Evolutionary conservation across 805 yeast species (phyloP).

Genomic region (Teunomyces pallodes): DNA sequence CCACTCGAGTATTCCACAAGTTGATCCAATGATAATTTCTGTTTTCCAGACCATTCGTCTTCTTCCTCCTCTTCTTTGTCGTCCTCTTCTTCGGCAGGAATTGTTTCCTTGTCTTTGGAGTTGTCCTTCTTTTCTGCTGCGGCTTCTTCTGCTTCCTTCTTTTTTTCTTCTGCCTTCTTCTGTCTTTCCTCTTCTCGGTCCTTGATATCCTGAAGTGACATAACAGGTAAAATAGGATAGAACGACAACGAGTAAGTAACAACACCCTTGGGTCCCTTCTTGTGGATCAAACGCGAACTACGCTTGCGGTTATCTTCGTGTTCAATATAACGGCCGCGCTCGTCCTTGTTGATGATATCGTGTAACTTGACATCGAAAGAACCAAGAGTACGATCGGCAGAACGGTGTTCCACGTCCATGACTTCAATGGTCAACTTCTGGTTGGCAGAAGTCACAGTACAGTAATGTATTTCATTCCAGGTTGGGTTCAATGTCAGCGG

Average conservation of each 20-base stretch:
- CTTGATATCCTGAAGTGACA: slow-evolving; percentile 67
- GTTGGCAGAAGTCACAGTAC: slow-evolving; percentile 77
- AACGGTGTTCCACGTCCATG: slow-evolving; percentile 81
- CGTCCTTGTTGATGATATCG: slow-evolving; percentile 68
- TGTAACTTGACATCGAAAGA: slow-evolving; percentile 66
- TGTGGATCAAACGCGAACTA: slow-evolving; percentile 62
- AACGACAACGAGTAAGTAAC: slow-evolving; percentile 74
- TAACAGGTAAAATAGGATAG: slow-evolving; percentile 80
- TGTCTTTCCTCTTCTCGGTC: slow-evolving; percentile 43
- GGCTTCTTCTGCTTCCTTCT: slow-evolving; percentile 29
- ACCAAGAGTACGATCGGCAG: slow-evolving; percentile 88
- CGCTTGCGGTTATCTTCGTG: slow-evolving; percentile 54
- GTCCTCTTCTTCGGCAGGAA: slow-evolving; percentile 29
- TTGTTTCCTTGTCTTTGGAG: slow-evolving; percentile 18
- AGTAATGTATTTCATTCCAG: slow-evolving; percentile 80
- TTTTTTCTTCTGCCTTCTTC: slow-evolving; percentile 27
- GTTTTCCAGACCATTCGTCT: slow-evolving; percentile 20
- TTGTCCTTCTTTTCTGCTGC: slow-evolving; percentile 21
- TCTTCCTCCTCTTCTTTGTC: slow-evolving; percentile 33
- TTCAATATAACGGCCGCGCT: slow-evolving; percentile 58
- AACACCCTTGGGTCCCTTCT: slow-evolving; percentile 81
- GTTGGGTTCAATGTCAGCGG: slow-evolving; percentile 73
- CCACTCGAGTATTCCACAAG: slow-evolving; percentile 66
- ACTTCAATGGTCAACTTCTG: slow-evolving; percentile 83
- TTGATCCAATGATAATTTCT: slow-evolving; percentile 57